phyloP scores from a whole-genome alignment of 2,329 filamentous ascomycete species.

The Colletotrichum kahawae region DNA sequence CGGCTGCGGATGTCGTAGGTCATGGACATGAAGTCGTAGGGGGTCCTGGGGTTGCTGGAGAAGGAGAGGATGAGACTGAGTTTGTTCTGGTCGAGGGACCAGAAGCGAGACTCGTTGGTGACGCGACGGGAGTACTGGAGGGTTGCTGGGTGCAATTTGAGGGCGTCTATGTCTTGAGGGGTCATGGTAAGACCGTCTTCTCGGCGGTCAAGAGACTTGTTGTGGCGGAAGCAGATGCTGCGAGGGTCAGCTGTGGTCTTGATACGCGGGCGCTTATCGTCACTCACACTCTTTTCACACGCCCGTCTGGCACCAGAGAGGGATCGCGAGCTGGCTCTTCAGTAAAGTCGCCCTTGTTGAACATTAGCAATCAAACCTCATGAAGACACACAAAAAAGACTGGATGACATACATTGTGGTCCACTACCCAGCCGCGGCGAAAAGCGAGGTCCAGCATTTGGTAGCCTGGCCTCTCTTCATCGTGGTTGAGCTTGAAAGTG shows the following conservation, averaged over 20 bases:
- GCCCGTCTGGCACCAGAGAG: conserved; percentile 31
- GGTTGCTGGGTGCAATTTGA: conserved; percentile 43
- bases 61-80: conserved; percentile 50
- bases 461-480: conserved; percentile 35
- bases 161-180: conserved; percentile 35
- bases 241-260: neutral
- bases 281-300: conserved; percentile 39
- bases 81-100: conserved; percentile 41
- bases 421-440: conserved; percentile 32
- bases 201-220: conserved; percentile 32
- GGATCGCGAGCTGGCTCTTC: conserved; percentile 16
- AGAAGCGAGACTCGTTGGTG: conserved; percentile 45
- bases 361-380: neutral
- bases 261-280: accelerated
- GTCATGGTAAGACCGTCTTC: conserved; percentile 42
- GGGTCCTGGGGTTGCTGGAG: conserved; percentile 46
- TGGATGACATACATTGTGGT: conserved; percentile 29
- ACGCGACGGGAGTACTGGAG: conserved; percentile 42
- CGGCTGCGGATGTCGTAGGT: conserved; percentile 44
- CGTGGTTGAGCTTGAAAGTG: conserved; percentile 37
- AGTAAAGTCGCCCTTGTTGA: conserved; percentile 11
- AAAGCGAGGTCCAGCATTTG: conserved; percentile 37
- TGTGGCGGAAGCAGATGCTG: conserved; percentile 41
- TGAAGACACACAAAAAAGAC: accelerated
- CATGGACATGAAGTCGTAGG: conserved; percentile 53